Evolutionary conservation across 225 moss, liverwort and hornwort genomes (phyloP).

Genomic region (Physcomitrium patens): DNA sequence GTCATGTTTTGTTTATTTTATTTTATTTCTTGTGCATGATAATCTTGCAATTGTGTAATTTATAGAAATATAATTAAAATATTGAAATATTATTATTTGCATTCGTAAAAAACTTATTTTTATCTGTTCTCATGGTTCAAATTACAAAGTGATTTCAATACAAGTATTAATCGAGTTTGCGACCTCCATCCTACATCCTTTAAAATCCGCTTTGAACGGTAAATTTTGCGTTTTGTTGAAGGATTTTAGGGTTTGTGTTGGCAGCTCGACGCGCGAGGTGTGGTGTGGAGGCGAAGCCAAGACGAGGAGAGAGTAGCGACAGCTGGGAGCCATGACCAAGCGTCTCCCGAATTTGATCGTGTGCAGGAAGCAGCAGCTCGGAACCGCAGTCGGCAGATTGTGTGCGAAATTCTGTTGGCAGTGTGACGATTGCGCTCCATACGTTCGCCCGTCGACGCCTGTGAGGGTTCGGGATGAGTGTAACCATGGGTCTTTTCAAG

Average conservation of each 20-base stretch:
- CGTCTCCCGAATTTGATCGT: constrained; percentile 57
- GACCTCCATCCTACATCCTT: too few relatives aligned
- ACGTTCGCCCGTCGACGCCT: constrained; percentile 55
- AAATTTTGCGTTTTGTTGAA: background rate
- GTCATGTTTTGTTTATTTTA: too few relatives aligned
- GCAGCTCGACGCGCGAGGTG: background rate
- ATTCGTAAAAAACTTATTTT: too few relatives aligned
- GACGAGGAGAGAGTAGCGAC: background rate
- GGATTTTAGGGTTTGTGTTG: constrained; percentile 20
- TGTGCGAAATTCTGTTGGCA: constrained; percentile 54
- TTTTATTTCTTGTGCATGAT: too few relatives aligned
- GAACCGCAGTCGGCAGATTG: constrained; percentile 52
- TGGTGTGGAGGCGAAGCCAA: too few relatives aligned
- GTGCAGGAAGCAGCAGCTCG: constrained; percentile 61
- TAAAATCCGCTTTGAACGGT: too few relatives aligned
- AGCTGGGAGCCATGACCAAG: constrained; percentile 42
- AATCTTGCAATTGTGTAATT: too few relatives aligned
- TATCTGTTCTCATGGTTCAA: too few relatives aligned
- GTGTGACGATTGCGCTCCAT: constrained; percentile 52
- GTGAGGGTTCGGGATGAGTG: constrained; percentile 56
- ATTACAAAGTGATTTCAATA: too few relatives aligned
- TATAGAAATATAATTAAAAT: too few relatives aligned
- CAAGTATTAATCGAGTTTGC: too few relatives aligned
- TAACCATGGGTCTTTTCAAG: constrained; percentile 56
- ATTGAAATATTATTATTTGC: too few relatives aligned